A percentile compares a stretch with the other conserved stretches of the same genome.
These are phyloP conservation scores for Lolium perenne DNA, from an alignment of 176 grass and related monocot genomes.

Conservation along the genomic window DNA sequence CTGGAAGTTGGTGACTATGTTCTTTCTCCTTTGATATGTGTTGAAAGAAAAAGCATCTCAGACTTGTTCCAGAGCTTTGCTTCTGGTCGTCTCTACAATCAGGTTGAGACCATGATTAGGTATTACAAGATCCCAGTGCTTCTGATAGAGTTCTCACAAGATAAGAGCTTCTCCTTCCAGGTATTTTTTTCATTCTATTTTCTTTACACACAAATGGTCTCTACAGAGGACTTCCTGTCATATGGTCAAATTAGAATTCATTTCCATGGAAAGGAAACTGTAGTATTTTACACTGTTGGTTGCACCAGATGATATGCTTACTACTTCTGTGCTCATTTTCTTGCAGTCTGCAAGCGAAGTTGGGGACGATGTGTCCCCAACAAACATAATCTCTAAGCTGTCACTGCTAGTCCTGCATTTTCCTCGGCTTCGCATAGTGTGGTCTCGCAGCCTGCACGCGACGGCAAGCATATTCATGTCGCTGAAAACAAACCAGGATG, in stretches of 20 bases:
- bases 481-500: slow-evolving; percentile 93
- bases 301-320: slow-evolving; percentile 29
- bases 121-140: slow-evolving; percentile 98
- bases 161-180: slow-evolving; percentile 99
- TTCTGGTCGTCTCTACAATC: slow-evolving; percentile 90
- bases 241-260: background rate
- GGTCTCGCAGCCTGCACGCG: slow-evolving; percentile 90
- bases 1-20: slow-evolving; percentile 98
- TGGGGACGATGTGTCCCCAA: slow-evolving; percentile 85
- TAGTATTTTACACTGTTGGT: background rate
- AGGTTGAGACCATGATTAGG: slow-evolving; percentile 87
- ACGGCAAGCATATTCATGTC: slow-evolving; percentile 91
- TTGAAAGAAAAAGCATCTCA: slow-evolving; percentile 92
- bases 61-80: slow-evolving; percentile 98
- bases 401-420: slow-evolving; percentile 89
- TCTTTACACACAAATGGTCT: background rate
- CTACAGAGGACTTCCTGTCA: background rate
- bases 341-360: slow-evolving; percentile 85
- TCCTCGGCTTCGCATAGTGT: slow-evolving; percentile 87
- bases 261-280: background rate
- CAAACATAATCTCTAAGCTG: slow-evolving; percentile 92
- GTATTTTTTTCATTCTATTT: slow-evolving; percentile 43
- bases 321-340: slow-evolving; percentile 41
- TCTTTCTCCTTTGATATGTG: slow-evolving; percentile 94
- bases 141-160: slow-evolving; percentile 94